A percentile compares a stretch with the other conserved stretches of the same genome.
Evolutionary conservation across 441 rosid genomes (phyloP).

Genomic region (Populus trichocarpa): DNA sequence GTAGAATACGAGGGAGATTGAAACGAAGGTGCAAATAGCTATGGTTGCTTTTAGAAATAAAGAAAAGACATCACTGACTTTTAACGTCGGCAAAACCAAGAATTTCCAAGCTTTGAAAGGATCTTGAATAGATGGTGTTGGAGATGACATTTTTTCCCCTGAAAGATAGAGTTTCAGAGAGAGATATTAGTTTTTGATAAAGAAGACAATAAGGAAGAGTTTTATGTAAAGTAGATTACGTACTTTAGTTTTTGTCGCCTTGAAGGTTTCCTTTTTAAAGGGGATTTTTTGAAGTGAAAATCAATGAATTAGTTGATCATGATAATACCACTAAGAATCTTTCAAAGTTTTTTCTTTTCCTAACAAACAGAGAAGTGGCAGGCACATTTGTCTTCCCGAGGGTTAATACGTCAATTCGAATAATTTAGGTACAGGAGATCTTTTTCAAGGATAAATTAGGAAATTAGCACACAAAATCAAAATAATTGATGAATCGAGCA

Average conservation of each 20-base stretch:
- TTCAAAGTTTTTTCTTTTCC: neutral
- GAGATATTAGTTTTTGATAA: neutral
- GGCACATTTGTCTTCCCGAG: neutral
- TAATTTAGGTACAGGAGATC: neutral
- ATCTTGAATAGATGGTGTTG: constrained; percentile 27
- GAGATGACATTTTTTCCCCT: constrained; percentile 19
- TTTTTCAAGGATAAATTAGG: too few species aligned
- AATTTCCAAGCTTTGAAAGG: constrained; percentile 53
- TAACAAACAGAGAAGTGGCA: neutral
- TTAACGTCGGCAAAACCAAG: constrained; percentile 35
- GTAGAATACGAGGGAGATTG: constrained; percentile 39
- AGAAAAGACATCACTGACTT: constrained; percentile 32
- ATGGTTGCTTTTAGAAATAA: constrained; percentile 38
- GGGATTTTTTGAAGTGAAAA: neutral
- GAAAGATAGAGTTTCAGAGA: neutral
- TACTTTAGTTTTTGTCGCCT: neutral
- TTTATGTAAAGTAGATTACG: neutral
- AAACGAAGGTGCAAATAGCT: constrained; percentile 36
- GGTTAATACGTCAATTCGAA: neutral
- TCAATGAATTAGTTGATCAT: neutral
- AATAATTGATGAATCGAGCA: too few species aligned
- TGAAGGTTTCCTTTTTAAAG: neutral
- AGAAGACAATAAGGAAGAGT: neutral
- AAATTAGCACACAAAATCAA: too few species aligned
- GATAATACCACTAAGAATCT: neutral